These are phyloP conservation scores for Cystobasidium slooffiae DNA, from an alignment of 1,284 basidiomycete species.

Conservation along the genomic window DNA sequence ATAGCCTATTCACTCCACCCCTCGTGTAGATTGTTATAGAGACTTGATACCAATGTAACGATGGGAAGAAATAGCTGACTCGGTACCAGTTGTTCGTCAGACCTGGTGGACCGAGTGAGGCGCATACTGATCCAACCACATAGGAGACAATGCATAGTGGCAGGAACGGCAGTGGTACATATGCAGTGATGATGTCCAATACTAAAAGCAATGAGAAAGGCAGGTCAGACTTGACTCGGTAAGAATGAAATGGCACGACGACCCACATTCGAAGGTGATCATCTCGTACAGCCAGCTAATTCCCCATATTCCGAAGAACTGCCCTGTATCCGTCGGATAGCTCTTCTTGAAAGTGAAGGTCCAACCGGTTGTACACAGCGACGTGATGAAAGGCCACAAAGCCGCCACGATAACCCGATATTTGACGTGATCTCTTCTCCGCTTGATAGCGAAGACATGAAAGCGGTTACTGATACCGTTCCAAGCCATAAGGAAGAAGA, in stretches of 20 bases:
- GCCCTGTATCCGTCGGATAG: background rate
- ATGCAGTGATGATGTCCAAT: slow-evolving; percentile 4
- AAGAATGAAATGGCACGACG: background rate
- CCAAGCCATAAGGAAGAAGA: slow-evolving; percentile 34
- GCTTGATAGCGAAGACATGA: background rate
- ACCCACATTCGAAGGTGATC: background rate
- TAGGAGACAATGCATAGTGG: slow-evolving; percentile 2
- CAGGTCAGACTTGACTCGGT: background rate
- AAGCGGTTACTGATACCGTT: background rate
- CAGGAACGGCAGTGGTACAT: slow-evolving; percentile 1
- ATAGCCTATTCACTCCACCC: background rate
- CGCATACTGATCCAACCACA: too few species aligned
- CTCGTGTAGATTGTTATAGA: background rate
- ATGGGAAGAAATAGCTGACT: background rate
- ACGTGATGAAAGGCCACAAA: background rate
- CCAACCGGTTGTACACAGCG: background rate
- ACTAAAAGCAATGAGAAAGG: background rate
- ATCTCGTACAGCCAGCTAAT: background rate
- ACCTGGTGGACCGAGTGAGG: background rate
- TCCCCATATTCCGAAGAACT: background rate
- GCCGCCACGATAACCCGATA: background rate
- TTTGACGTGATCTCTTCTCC: background rate
- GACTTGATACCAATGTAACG: background rate
- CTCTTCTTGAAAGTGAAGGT: background rate
- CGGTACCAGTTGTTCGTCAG: background rate